Base-by-base conservation (phyloP, 192 early-diverging fungal genomes). In the Polychytrium aggregatum region DNA sequence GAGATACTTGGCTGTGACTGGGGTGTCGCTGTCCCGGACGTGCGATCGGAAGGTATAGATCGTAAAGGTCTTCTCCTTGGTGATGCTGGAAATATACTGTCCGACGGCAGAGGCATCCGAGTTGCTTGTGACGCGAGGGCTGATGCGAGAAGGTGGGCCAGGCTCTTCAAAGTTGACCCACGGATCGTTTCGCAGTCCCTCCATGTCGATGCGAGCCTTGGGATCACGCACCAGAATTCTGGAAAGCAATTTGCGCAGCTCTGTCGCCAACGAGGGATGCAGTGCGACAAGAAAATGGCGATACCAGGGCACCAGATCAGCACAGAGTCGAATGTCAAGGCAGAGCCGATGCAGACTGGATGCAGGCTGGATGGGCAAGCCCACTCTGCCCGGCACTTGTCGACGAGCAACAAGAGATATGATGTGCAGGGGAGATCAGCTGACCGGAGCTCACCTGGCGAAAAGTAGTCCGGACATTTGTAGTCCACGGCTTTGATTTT, bases 151-250 rank as follows among this genome's bases (percentile, higher is more conserved):
- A 8, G 74, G 71, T 3, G 56, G 63, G 28, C 63, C 69, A 26
- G 52, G 31, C 52, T 80, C 67, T 38, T 81, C 78, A 25, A 63
- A 68, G 43, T 75, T 79, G n/a, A 79, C 59, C 75, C 78, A 81
- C 10, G 72, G 65, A 45, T 81, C 63, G 3, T 44, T 34, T 25
- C 72, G 57, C 11, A 81, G 22, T 7, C 59, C 70, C 50, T 68
- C 65, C 62, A 81, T 79, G 47, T 57, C 56, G 14, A 69, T 67
- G 36, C 78, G 64, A 16, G 51, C 30, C 25, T 51, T 55, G 5
- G 78, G 78, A 47, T 81, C 70, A 44, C 63, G 76, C 33, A 78
- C 68, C 30, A 81, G 62, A 13, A 81, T 78, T 25, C 60, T 61
- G 14, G 54, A 36, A 4, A 80, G 55, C 18, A 80, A 52, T n/a